These are phyloP conservation scores for Pholiota microspora DNA, from an alignment of 768 basidiomycete genomes.

Conservation along the genomic window DNA sequence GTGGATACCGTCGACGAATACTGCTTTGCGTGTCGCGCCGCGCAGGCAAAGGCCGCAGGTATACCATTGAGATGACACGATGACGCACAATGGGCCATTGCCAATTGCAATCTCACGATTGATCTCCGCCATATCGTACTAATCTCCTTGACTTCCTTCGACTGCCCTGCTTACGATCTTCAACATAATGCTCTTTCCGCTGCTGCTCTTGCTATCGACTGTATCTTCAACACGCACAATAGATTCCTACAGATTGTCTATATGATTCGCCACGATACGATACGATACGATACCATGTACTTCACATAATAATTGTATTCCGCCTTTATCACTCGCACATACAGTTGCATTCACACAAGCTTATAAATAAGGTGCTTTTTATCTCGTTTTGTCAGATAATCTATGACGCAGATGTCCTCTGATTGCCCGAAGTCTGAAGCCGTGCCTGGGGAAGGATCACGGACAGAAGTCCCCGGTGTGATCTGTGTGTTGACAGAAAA, in stretches of 20 bases:
- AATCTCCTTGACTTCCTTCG: no score
- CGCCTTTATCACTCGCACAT: no score
- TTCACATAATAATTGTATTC: neutral
- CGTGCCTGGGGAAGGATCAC: neutral
- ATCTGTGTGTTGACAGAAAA: conserved; percentile 10
- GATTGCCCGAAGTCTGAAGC: no score
- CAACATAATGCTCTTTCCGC: neutral
- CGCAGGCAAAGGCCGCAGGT: conserved; percentile 37
- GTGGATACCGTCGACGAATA: conserved; percentile 70
- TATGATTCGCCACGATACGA: neutral
- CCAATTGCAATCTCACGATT: neutral
- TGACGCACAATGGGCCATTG: no score
- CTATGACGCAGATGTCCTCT: neutral
- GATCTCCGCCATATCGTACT: neutral
- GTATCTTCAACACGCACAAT: neutral
- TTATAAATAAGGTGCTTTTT: no score
- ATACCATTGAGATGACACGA: conserved; percentile 17
- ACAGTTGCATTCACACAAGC: no score
- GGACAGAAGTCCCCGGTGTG: conserved; percentile 12
- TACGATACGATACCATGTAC: conserved; percentile 1
- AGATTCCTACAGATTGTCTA: neutral
- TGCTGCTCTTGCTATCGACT: neutral
- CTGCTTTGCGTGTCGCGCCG: conserved; percentile 69
- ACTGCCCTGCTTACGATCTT: neutral
- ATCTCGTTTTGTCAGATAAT: neutral